Evolutionary conservation across 2,329 filamentous ascomycete species (phyloP).

Genomic region (Clonostachys chloroleuca): DNA sequence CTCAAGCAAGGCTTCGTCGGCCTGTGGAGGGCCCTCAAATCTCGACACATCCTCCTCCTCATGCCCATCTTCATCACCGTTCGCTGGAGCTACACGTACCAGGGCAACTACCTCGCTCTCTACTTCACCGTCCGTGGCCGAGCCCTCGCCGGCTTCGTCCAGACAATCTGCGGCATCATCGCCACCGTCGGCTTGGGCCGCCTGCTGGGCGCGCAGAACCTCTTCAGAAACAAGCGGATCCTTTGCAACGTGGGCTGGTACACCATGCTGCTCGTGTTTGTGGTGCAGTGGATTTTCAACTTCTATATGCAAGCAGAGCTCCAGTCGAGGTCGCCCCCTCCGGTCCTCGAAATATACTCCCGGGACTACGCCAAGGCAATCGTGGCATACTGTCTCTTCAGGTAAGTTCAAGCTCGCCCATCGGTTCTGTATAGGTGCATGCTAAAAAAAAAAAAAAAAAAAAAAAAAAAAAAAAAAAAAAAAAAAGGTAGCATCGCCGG

Average conservation of each 20-base stretch:
- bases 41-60: conserved; percentile 1
- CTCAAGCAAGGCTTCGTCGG: background rate
- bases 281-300: background rate
- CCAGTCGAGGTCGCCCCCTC: background rate
- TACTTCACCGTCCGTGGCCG: conserved; percentile 11
- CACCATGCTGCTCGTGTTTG: background rate
- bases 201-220: conserved; percentile 10
- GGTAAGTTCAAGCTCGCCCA: background rate
- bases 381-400: background rate
- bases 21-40: conserved; percentile 3
- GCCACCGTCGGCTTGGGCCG: conserved; percentile 12
- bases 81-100: conserved; percentile 6
- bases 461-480: background rate
- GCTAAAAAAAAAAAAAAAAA: background rate
- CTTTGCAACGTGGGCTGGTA: background rate
- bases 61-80: conserved; percentile 5
- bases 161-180: conserved; percentile 9
- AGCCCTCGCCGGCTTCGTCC: conserved; percentile 9
- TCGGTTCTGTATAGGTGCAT: background rate
- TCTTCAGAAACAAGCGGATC: conserved; percentile 8
- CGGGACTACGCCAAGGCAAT: background rate
- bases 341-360: background rate
- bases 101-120: conserved; percentile 7
- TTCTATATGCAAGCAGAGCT: background rate
- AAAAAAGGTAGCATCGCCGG: background rate